These are phyloP conservation scores for Melampsora occidentalis DNA, from an alignment of 1,284 basidiomycete genomes.

Conservation along the genomic window DNA sequence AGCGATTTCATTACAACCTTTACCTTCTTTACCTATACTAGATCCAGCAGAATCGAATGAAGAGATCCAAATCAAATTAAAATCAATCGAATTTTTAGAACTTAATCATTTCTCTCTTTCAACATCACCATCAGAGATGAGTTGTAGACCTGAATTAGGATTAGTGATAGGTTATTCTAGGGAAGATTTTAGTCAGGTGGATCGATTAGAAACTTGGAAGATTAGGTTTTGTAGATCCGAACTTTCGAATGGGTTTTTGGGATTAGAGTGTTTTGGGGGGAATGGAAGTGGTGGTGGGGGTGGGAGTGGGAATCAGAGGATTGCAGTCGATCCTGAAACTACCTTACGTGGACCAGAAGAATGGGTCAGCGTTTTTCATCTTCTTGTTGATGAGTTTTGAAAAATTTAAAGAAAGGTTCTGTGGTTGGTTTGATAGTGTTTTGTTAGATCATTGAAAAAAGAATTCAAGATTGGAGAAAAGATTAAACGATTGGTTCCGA, in stretches of 20 bases:
- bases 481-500: not conserved
- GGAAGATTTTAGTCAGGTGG: not conserved
- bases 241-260: slow-evolving; percentile 17
- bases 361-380: slow-evolving; percentile 1
- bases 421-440: not conserved
- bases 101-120: not conserved
- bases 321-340: not conserved
- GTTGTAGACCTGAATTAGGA: not conserved
- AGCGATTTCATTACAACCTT: slow-evolving; percentile 12
- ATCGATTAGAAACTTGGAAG: slow-evolving; percentile 19
- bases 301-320: not conserved
- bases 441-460: slow-evolving; percentile 1
- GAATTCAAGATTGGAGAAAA: not conserved
- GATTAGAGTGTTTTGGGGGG: slow-evolving; percentile 2
- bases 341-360: slow-evolving; percentile 15
- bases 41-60: slow-evolving; percentile 9
- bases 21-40: slow-evolving; percentile 9
- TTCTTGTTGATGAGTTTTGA: not conserved
- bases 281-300: too few species aligned
- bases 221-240: not conserved
- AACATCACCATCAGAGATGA: too few species aligned
- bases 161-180: slow-evolving; percentile 1
- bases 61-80: not conserved
- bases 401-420: too few species aligned
- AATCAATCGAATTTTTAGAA: not conserved